Percentiles rank a stretch among this genome's conserved stretches.
These are phyloP conservation scores for Cladosporium sp. DNA, from an alignment of 2,329 filamentous ascomycete species.

Conservation along the genomic window DNA sequence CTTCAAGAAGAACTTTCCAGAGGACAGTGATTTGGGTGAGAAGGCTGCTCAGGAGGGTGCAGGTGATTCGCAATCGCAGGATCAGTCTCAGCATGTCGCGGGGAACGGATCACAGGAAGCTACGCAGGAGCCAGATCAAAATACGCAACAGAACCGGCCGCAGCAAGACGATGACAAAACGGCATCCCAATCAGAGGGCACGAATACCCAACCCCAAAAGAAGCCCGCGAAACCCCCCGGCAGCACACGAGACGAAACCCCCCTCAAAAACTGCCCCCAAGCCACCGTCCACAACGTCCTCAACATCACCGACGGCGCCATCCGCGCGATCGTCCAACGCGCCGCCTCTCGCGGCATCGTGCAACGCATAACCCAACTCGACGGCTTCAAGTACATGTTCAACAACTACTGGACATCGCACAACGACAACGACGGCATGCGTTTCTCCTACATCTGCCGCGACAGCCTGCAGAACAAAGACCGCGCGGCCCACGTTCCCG, in stretches of 20 bases:
- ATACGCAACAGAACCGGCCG: neutral
- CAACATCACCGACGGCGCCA: conserved; percentile 32
- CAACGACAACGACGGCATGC: conserved; percentile 40
- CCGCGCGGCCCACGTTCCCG: conserved; percentile 40
- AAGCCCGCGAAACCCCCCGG: neutral
- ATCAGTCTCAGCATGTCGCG: neutral
- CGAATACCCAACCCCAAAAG: neutral
- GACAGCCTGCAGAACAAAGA: conserved; percentile 50
- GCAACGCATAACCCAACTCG: conserved; percentile 39
- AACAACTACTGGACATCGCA: conserved; percentile 47
- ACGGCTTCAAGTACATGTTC: conserved; percentile 48
- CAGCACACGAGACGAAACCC: neutral
- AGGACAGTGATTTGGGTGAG: conserved; percentile 12
- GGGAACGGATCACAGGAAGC: neutral
- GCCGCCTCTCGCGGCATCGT: conserved; percentile 45
- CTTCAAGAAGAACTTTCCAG: conserved; percentile 22
- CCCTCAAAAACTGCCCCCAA: conserved; percentile 16
- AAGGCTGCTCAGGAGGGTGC: neutral
- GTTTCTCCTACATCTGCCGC: conserved; percentile 48
- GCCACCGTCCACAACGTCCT: conserved; percentile 23
- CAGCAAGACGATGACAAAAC: neutral
- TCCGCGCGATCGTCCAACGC: conserved; percentile 42
- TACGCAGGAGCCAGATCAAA: neutral
- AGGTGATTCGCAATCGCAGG: neutral
- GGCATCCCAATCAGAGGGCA: neutral